Base-by-base conservation (phyloP, 257 asterid species). In the Penstemon davidsonii region DNA sequence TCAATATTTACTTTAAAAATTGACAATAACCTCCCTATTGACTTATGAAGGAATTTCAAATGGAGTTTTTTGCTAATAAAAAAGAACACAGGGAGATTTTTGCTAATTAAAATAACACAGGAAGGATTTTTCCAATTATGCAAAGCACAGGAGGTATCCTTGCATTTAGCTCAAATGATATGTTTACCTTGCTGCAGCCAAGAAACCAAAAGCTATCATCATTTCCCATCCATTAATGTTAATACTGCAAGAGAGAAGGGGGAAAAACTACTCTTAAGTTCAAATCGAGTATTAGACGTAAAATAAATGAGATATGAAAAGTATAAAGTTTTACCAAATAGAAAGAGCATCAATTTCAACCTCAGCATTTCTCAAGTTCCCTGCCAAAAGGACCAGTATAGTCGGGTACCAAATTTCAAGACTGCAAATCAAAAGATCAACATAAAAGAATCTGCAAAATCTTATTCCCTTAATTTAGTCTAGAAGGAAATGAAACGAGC, bases 361-460 rank as follows among this genome's bases (percentile, higher is more conserved):
- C 87, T 76, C 84, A 0, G 88, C 91, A 57, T 90, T 83, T 63
- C 72, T 71, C 73, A 90, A 50, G 58, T 87, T 84, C 60, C 97
- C 91, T 0, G 95, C 82, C 59, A 86, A 81, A 49, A 90, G 91
- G 67, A 90, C 65, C 64, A 87, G 76, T 70, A 86, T 80, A 51
- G 85, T 70, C 49, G 70, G 82, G 91, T 90, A 90, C 95, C 97
- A 90, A 4, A 90, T 68, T 55, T 90, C 95, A 38, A 90, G 85
- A 66, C 95, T 90, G 77, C 55, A 60, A 69, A 62, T 11, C 44
- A 57, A 40, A 50, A n/a, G 60, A 57, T 60, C 52, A 19, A 25
- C 4, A 25, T 25, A 25, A 25, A 25, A 25, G 33, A 25, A 25
- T 25, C 33, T 25, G 33, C 33, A 25, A 25, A 25, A 25, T 25